Evolutionary conservation across 441 rosid genomes (phyloP).

Genomic region (Croton setiger): DNA sequence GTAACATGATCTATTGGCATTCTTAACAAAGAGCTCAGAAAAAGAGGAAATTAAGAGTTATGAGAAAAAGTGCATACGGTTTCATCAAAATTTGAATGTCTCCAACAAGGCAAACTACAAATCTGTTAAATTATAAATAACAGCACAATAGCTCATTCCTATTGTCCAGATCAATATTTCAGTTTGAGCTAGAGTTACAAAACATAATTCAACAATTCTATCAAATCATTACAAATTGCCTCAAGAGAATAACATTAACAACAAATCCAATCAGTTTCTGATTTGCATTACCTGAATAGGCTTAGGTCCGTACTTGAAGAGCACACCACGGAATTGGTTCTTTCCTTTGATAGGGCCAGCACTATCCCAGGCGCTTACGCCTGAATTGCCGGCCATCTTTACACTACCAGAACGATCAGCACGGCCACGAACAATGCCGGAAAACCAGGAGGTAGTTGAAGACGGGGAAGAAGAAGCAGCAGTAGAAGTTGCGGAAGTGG

Average conservation of each 20-base stretch:
- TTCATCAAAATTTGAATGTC: not conserved
- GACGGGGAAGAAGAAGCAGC: conserved; percentile 39
- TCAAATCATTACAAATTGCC: not conserved
- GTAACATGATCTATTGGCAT: not conserved
- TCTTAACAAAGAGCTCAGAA: not conserved
- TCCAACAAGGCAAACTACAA: not conserved
- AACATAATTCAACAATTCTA: not conserved
- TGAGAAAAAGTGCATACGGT: not conserved
- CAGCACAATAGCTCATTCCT: not conserved
- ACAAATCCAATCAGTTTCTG: not conserved
- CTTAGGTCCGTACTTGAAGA: conserved; percentile 90
- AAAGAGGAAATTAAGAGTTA: not conserved
- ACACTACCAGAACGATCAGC: conserved; percentile 37
- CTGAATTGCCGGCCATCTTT: conserved; percentile 34
- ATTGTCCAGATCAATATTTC: not conserved
- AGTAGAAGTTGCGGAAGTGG: conserved; percentile 32
- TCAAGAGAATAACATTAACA: not conserved
- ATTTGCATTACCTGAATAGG: conserved; percentile 51
- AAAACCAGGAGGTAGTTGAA: conserved; percentile 66
- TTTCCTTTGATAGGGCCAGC: conserved; percentile 72
- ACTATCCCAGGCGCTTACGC: conserved; percentile 25
- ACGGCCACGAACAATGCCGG: conserved; percentile 82
- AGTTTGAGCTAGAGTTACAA: not conserved
- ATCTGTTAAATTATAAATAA: not conserved
- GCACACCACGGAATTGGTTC: conserved; percentile 87